Evolutionary conservation across 164 flowering plant genomes (phyloP), one percentile per base, ranked within the genome.

Genomic region (Malania oleifera): DNA sequence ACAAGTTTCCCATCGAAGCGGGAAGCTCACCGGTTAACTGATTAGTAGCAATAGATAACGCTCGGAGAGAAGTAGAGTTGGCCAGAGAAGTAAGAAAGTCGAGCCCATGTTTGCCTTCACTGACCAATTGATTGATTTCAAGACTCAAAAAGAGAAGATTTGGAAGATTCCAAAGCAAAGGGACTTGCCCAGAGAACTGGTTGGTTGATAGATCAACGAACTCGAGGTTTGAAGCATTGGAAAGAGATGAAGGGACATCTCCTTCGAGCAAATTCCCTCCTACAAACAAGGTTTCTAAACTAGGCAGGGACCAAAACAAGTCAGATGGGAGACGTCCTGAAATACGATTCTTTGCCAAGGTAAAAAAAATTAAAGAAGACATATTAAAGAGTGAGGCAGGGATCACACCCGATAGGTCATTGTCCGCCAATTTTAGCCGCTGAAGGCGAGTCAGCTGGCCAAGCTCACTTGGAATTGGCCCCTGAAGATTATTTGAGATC

Each of bases 241-340:
- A 27, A 1, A 67, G 26, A 27, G 70, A 61, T 8, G 41, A 14
- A 5, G 70, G 70, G 20, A 67, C 27, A 0, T 19, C 24, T 12
- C 70, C 70, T 22, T 22, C 9, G 5, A 67, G 52, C 23, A 12
- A 3, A 50, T 67, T 67, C 24, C 45, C 38, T 8, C 61, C 65
- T 14, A 56, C 26, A 29, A 24, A 34, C 8, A 61, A 24, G 23
- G 29, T 19, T 11, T 19, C 7, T 13, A 67, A 19, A 43, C 25
- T 55, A 22, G 70, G 49, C 28, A 67, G 29, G 3, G n/a, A 18
- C 2, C n/a, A 5, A 17, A 46, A 49, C 52, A 61, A n/a, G 41
- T 61, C 34, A 3, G 56, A 10, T 0, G 70, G 66, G 24, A 67
- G 66, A 15, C 8, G 11, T 2, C 70, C 70, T 7, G 19, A 24